These are phyloP conservation scores for Penstemon davidsonii DNA, from an alignment of 257 asterid genomes.

Conservation along the genomic window DNA sequence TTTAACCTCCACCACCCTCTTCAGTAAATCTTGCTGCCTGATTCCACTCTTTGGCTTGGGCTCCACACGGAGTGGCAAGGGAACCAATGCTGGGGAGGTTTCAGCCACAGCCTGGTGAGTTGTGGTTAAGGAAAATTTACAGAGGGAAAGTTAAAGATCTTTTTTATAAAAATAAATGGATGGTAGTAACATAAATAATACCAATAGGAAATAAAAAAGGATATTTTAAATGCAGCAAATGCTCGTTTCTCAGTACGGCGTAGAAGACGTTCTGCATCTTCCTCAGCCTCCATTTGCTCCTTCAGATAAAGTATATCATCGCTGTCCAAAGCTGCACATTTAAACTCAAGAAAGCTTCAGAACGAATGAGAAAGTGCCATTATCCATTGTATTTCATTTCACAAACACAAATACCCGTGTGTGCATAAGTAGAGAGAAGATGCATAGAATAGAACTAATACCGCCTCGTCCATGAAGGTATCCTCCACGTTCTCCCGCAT, in stretches of 20 bases:
- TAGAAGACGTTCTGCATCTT: conserved; percentile 95
- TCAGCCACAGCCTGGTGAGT: conserved; percentile 88
- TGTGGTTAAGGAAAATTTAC: conserved; percentile 45
- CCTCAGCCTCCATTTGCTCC: conserved; percentile 99
- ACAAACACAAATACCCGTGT: background rate
- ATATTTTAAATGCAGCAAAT: conserved; percentile 92
- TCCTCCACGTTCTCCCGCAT: conserved; percentile 99
- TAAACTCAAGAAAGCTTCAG: conserved; percentile 41
- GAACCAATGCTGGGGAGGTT: conserved; percentile 69
- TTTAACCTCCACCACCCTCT: conserved; percentile 88
- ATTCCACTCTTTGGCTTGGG: conserved; percentile 97
- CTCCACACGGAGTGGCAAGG: conserved; percentile 94
- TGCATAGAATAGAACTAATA: conserved; percentile 33
- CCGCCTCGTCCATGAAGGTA: conserved; percentile 99
- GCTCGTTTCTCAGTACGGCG: conserved; percentile 98
- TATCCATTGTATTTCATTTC: background rate
- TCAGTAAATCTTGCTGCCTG: conserved; percentile 94
- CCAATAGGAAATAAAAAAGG: conserved; percentile 47
- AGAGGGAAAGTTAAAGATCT: background rate
- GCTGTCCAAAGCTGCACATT: conserved; percentile 93
- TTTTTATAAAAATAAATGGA: no score
- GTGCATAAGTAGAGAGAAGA: background rate
- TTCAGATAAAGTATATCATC: conserved; percentile 97
- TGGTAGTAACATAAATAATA: background rate
- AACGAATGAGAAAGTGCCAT: conserved; percentile 6